Base-by-base conservation (phyloP, 2,329 filamentous ascomycete genomes). In the Endothia cerciana region DNA sequence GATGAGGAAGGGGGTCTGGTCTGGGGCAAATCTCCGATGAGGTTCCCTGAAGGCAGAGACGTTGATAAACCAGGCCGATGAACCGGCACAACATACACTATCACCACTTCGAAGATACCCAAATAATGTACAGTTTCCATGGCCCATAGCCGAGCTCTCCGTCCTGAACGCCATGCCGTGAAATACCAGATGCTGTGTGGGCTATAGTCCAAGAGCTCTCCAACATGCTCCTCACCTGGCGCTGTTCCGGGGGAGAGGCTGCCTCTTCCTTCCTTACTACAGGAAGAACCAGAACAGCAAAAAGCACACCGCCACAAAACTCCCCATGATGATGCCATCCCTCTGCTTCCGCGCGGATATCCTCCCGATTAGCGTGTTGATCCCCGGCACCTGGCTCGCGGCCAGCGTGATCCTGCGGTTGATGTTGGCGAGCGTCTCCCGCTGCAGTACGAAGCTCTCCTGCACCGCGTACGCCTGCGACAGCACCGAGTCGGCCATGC, bases 381-480 rank as follows among this genome's bases (percentile, higher is more conserved):
- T 89, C 1, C 95, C 95, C 0, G 95, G 95, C 19, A 99, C 91
- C 75, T 97, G 91, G 74, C 91, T 93, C 47, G 94, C 95, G 36
- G 94, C 94, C 41, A 91, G 84, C 4, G 92, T 93, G 77, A 99
- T 98, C 69, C 94, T 86, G 69, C 94, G 84, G 77, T 97, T 97
- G 74, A 99, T 94, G 77, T 87, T 96, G 55, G 90, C 87, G 69
- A 99, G 79, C 33, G 91, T 94, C 82, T 98, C 94, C 68, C 94
- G 85, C 82, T 99, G 95, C 64, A 93, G 74, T 17, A 87, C 84
- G 76, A 99, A 98, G 77, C 85, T 94, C 80, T 98, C 93, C 76
- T 97, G 96, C 62, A 98, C 93, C 13, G 94, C 94, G 79, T 99
- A 99, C 8, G 95, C 95, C 81, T 98, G 95, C 75, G 91, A 94